Base-by-base conservation (phyloP, 345 rosid species). In the Populus simonii region DNA sequence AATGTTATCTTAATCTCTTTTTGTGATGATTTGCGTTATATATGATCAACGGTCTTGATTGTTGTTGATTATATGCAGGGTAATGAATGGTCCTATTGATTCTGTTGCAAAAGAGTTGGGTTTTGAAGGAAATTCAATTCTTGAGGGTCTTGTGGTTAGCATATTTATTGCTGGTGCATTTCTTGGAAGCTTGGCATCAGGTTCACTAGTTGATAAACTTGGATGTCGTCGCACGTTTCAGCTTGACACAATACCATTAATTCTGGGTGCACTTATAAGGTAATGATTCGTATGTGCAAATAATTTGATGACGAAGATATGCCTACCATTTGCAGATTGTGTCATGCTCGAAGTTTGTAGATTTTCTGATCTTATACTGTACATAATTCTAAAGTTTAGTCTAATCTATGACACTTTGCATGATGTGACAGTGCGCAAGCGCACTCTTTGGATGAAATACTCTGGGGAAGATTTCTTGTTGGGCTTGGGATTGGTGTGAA, bases 401-500 rank as follows among this genome's bases (percentile, higher is more conserved):
- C 43, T 8, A 25, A 18, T 20, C 67, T 57, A 35, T 70, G 67
- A 74, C 62, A 72, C 74, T 67, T 68, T 63, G 43, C 73, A 53
- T 39, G n/a, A 61, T 85, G 69, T 82, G 41, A 70, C 85, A 93
- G 98, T 89, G 96, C 94, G 73, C 92, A 90, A 86, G 91, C 98
- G 57, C 90, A 86, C 75, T 88, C 96, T 78, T 80, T 93, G 79
- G 85, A 85, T 80, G 94, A 88, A 83, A 88, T 93, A 76, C 87
- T 93, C 39, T 81, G 72, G 85, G 97, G 97, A 72, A 89, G 96
- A 76, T 91, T 90, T 84, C 89, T 93, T 49, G 92, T 93, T 80
- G 97, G 97, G 82, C 91, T 91, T 79, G 96, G 96, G 71, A 91
- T 89, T 71, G 97, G 94, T 22, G 91, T 91, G 79, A 88, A 90